These are phyloP conservation scores for Candida tallmaniae DNA, from an alignment of 805 yeast species.

Conservation along the genomic window DNA sequence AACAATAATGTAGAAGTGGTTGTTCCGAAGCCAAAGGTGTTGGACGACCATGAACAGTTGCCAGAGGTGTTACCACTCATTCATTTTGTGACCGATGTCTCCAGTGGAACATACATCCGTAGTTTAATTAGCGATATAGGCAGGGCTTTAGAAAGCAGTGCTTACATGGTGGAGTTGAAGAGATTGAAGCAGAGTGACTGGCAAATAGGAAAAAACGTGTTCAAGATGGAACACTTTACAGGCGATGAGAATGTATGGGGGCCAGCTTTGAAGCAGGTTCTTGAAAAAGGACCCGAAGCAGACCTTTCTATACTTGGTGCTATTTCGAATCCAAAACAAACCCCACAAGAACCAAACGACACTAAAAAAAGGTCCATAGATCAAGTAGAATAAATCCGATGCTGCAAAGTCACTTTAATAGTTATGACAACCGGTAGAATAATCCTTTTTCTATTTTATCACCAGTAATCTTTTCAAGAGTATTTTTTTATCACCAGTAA, in stretches of 20 bases:
- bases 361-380: constrained; percentile 5
- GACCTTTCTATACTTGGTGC: constrained; percentile 13
- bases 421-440: too few species aligned
- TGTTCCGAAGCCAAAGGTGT: constrained; percentile 33
- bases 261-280: constrained; percentile 51
- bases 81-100: constrained; percentile 72
- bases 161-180: constrained; percentile 81
- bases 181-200: constrained; percentile 80
- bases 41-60: constrained; percentile 34
- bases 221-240: constrained; percentile 62
- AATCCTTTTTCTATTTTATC: too few species aligned
- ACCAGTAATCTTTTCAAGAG: too few species aligned
- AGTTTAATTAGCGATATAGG: constrained; percentile 88
- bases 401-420: too few species aligned
- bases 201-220: constrained; percentile 67
- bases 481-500: too few species aligned
- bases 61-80: constrained; percentile 60
- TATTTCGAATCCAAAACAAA: not conserved
- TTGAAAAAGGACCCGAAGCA: constrained; percentile 32
- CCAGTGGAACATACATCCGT: constrained; percentile 94
- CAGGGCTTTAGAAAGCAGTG: constrained; percentile 69
- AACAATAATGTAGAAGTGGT: constrained; percentile 35
- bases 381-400: constrained; percentile 6
- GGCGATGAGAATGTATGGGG: constrained; percentile 68
- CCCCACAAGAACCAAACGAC: not conserved